A percentile compares a stretch with the other conserved stretches of the same genome.
Evolutionary conservation across 1,284 basidiomycete species (phyloP).

Genomic region (Schizophyllum amplum): DNA sequence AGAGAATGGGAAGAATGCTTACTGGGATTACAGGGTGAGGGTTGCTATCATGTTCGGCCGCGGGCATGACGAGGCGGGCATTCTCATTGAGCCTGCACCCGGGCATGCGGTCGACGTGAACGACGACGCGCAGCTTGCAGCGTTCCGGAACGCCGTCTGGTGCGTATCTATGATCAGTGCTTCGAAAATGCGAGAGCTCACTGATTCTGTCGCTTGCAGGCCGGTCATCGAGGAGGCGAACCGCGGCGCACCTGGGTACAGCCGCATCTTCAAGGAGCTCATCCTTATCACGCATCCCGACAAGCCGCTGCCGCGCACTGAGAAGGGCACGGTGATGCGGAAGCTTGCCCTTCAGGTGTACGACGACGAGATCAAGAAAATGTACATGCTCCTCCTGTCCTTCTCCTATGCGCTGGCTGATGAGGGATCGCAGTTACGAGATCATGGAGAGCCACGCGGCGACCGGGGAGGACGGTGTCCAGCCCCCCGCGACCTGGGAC

Average conservation of each 20-base stretch:
- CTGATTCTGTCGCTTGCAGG: conserved; percentile 12
- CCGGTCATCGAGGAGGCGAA: conserved; percentile 34
- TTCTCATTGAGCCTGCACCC: conserved; percentile 28
- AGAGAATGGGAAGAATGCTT: background rate
- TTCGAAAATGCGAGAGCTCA: background rate
- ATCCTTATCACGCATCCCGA: conserved; percentile 23
- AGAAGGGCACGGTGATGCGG: conserved; percentile 29
- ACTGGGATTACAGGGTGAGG: conserved; percentile 18
- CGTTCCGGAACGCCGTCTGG: conserved; percentile 30
- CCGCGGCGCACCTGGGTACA: conserved; percentile 26
- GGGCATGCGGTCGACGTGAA: conserved; percentile 20
- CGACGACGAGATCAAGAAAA: conserved; percentile 24
- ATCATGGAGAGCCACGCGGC: conserved; percentile 19
- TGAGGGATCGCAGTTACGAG: conserved; percentile 20
- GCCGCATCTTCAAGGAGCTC: conserved; percentile 35
- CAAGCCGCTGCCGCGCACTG: conserved; percentile 28
- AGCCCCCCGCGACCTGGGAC: conserved; percentile 21
- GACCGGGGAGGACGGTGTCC: conserved; percentile 4
- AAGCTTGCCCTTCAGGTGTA: conserved; percentile 26
- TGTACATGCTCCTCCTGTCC: conserved; percentile 18
- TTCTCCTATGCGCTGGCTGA: background rate
- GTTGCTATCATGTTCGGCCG: conserved; percentile 33
- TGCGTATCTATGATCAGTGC: conserved; percentile 13
- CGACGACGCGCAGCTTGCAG: conserved; percentile 19
- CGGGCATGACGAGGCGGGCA: conserved; percentile 27